phyloP scores from a whole-genome alignment of 306 rosid species.

The Cucurbita maxima region DNA sequence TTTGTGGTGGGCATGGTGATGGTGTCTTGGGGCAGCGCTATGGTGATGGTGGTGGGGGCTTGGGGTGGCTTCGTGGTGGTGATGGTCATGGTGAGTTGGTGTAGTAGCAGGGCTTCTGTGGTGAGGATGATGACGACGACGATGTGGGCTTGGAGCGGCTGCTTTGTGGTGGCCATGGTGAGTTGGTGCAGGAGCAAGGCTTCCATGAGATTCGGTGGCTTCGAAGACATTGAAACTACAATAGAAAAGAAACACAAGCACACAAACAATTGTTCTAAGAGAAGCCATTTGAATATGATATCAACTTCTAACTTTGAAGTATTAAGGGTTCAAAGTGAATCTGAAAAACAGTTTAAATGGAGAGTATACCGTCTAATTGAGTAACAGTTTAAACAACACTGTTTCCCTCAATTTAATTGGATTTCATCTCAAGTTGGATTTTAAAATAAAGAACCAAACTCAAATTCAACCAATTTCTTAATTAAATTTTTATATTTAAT shows the following conservation, averaged over 20 bases:
- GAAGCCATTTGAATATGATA: background rate
- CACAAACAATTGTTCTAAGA: background rate
- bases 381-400: no score
- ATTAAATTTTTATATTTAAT: background rate
- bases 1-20: no score
- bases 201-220: background rate
- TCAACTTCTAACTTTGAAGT: no score
- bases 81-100: no score
- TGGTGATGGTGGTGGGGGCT: no score
- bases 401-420: background rate
- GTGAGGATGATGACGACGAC: background rate
- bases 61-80: no score
- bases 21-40: no score
- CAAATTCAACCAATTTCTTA: background rate
- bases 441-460: background rate
- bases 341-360: no score
- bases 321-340: background rate
- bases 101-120: no score
- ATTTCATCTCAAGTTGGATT: background rate
- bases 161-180: background rate
- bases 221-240: background rate
- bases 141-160: constrained; percentile 12
- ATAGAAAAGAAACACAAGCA: background rate
- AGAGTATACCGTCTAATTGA: no score
- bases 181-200: background rate